Conservation (phyloP, 2,329 filamentous ascomycete genomes). For the Emergomyces pasteurianus region DNA sequence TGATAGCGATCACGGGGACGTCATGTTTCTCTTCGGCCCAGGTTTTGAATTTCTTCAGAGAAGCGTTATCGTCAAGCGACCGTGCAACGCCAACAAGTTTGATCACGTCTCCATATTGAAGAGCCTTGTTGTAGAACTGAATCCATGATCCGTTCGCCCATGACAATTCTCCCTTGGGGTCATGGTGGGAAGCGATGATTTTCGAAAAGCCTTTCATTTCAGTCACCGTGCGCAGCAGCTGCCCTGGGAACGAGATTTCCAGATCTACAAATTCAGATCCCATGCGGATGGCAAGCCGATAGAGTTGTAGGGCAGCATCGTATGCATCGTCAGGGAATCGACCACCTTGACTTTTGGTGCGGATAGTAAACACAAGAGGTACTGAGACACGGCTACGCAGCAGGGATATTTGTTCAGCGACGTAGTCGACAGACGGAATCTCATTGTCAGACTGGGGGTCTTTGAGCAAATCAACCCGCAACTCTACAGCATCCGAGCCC, state of each 20-base stretch:
- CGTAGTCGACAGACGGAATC: conserved; percentile 57
- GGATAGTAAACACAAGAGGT: conserved; percentile 85
- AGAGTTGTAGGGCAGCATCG: conserved; percentile 61
- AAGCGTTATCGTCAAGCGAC: conserved; percentile 72
- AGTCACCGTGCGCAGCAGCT: conserved; percentile 58
- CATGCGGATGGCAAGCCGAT: conserved; percentile 64
- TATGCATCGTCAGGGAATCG: conserved; percentile 68
- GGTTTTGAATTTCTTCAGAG: conserved; percentile 67
- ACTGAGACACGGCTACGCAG: conserved; percentile 60
- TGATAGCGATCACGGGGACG: conserved; percentile 83
- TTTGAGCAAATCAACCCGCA: conserved; percentile 80
- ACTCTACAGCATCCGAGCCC: conserved; percentile 83
- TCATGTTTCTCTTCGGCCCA: conserved; percentile 61
- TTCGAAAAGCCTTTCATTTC: conserved; percentile 60
- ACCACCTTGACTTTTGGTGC: conserved; percentile 76
- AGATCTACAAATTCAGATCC: conserved; percentile 89
- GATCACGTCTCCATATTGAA: conserved; percentile 85
- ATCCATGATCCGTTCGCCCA: conserved; percentile 95
- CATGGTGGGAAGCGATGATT: conserved; percentile 93
- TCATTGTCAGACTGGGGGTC: conserved; percentile 50
- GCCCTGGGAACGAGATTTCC: conserved; percentile 73
- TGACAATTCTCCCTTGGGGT: conserved; percentile 63
- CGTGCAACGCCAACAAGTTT: conserved; percentile 81
- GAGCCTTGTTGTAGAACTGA: conserved; percentile 73
- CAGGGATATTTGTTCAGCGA: conserved; percentile 69